Evolutionary conservation across 2,329 filamentous ascomycete species (phyloP).

Genomic region (Ophiostoma perfectum): DNA sequence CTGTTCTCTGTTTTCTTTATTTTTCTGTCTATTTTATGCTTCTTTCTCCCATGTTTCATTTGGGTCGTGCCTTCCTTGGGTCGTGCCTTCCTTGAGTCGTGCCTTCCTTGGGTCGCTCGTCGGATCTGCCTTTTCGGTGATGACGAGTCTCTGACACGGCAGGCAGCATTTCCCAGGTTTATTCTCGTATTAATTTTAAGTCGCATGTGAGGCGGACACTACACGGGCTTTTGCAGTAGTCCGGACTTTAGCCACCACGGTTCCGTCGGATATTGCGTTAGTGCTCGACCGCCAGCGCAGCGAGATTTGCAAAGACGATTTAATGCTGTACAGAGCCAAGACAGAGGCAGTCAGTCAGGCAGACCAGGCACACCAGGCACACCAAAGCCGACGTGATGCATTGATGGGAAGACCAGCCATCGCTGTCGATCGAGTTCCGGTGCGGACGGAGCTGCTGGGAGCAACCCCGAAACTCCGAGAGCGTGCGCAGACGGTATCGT

Average conservation of each 20-base stretch:
- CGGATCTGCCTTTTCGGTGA: neutral
- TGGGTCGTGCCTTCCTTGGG: neutral
- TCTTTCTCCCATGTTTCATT: neutral
- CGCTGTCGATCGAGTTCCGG: neutral
- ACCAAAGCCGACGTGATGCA: too few species aligned
- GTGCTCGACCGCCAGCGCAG: neutral
- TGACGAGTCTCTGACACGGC: slow-evolving; percentile 4
- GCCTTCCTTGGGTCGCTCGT: neutral
- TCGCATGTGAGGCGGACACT: neutral
- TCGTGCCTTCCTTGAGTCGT: neutral
- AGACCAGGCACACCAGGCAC: neutral
- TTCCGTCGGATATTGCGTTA: slow-evolving; percentile 20
- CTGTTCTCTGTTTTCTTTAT: too few species aligned
- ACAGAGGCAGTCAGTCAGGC: neutral
- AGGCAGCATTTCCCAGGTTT: neutral
- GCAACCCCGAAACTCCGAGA: neutral
- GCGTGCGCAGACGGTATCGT: neutral
- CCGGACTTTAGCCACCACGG: slow-evolving; percentile 23
- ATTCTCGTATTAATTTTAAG: neutral
- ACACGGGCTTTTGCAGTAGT: slow-evolving; percentile 12
- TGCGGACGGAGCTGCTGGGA: neutral
- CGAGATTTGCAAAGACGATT: slow-evolving; percentile 12
- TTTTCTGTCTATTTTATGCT: neutral
- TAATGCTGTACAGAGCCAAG: neutral
- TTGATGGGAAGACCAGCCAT: neutral